Conservation (phyloP, 257 asterid genomes). For the Solanum ahanhuiri region DNA sequence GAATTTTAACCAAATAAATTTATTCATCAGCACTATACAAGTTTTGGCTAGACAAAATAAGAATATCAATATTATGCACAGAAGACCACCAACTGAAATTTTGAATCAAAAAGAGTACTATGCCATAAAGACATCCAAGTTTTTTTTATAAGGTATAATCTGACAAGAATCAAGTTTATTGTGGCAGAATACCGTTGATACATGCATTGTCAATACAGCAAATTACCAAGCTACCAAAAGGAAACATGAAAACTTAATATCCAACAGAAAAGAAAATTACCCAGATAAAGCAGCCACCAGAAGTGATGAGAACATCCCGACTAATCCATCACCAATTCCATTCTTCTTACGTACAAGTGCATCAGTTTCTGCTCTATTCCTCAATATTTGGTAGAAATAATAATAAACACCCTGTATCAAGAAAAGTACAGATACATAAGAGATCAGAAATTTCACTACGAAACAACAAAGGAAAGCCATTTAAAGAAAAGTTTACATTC, state of each 20-base stretch:
- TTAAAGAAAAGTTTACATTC: not conserved
- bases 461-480: not conserved
- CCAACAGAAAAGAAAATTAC: conserved; percentile 27
- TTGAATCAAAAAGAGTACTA: not conserved
- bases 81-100: not conserved
- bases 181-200: not conserved
- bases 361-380: conserved; percentile 68
- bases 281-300: conserved; percentile 87
- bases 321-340: conserved; percentile 92
- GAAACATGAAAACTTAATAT: not conserved
- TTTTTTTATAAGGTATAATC: not conserved
- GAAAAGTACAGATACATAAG: conserved; percentile 15
- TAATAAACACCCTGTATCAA: conserved; percentile 97
- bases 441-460: not conserved
- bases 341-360: conserved; percentile 57
- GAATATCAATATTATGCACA: not conserved
- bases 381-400: conserved; percentile 24
- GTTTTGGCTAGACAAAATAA: not conserved
- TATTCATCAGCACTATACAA: not conserved
- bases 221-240: not conserved
- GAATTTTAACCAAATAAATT: not conserved
- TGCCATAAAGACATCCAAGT: not conserved
- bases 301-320: conserved; percentile 90
- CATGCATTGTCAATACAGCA: not conserved
- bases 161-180: not conserved